Conservation (phyloP, 2,329 filamentous ascomycete genomes). For the Aureobasidium melanogenum region DNA sequence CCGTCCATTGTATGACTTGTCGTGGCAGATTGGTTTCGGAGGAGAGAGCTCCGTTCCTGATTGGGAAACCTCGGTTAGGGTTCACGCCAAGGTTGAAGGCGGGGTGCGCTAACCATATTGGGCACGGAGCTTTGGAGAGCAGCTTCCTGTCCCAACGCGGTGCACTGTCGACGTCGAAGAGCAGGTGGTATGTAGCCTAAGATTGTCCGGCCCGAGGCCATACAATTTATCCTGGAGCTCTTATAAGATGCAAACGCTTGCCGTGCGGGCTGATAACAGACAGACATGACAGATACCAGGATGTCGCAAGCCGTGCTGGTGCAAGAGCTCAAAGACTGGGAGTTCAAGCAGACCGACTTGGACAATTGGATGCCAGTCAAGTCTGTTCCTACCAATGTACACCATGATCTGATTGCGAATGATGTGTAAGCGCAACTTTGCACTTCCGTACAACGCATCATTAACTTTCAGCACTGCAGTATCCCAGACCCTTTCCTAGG, state of each 20-base stretch:
- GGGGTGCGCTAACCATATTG: neutral
- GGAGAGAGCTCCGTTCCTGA: neutral
- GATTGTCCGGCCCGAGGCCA: neutral
- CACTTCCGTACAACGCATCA: too few relatives aligned
- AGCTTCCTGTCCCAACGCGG: neutral
- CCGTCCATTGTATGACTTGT: neutral
- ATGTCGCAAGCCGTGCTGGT: neutral
- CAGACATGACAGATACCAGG: neutral
- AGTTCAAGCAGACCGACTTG: conserved; percentile 36
- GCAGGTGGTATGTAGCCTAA: neutral
- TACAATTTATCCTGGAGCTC: neutral
- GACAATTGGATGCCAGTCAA: conserved; percentile 37
- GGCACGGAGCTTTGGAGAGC: neutral
- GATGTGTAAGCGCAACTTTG: conserved; percentile 28
- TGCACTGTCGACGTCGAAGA: neutral
- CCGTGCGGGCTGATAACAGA: too few relatives aligned
- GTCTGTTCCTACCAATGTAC: conserved; percentile 39
- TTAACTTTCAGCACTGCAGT: conserved; percentile 20
- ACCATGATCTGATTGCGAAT: conserved; percentile 39
- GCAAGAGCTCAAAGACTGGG: conserved; percentile 29
- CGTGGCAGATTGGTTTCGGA: neutral
- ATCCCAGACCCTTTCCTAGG: conserved; percentile 43
- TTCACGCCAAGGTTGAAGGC: neutral
- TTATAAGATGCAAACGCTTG: conserved; percentile 2
- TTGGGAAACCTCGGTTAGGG: neutral